Percentiles rank a stretch among this genome's conserved stretches.
phyloP scores from a whole-genome alignment of 2,329 filamentous ascomycete genomes.

The Fusarium mangiferae region DNA sequence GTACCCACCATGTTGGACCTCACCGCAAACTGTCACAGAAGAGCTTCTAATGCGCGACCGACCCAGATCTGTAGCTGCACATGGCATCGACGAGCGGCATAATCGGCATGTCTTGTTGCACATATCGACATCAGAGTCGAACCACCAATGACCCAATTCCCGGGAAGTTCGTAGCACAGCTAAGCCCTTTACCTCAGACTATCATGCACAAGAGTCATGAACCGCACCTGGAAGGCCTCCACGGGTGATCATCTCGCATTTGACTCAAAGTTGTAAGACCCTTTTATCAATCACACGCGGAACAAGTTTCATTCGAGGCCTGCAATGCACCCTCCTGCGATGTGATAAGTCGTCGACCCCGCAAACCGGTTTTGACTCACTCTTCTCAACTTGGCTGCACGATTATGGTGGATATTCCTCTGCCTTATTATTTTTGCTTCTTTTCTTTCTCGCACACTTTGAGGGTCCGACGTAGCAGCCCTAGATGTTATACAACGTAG shows the following conservation, averaged over 20 bases:
- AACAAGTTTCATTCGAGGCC: slow-evolving; percentile 29
- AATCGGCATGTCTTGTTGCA: background rate
- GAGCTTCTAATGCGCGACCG: slow-evolving; percentile 4
- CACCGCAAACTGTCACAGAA: slow-evolving; percentile 28
- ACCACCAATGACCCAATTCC: slow-evolving; percentile 28
- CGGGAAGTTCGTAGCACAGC: slow-evolving; percentile 18
- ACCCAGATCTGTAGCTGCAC: slow-evolving; percentile 4
- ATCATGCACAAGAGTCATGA: slow-evolving; percentile 18
- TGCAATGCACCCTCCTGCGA: slow-evolving; percentile 31
- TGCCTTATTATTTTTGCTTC: background rate
- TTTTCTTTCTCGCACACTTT: background rate
- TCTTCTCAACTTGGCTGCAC: slow-evolving; percentile 12
- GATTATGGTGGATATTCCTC: slow-evolving; percentile 17
- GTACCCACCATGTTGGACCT: slow-evolving; percentile 20
- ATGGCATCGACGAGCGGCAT: background rate
- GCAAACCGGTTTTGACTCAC: slow-evolving; percentile 36
- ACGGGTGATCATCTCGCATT: slow-evolving; percentile 8
- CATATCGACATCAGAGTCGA: slow-evolving; percentile 28
- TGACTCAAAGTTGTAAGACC: background rate
- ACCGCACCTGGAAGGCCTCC: slow-evolving; percentile 2
- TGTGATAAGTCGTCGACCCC: slow-evolving; percentile 19
- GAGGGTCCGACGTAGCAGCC: background rate
- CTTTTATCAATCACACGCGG: slow-evolving; percentile 4
- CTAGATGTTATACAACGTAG: background rate
- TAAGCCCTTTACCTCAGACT: background rate